Conservation (phyloP, 495 filamentous ascomycete species). For the Sordaria brevicollis region DNA sequence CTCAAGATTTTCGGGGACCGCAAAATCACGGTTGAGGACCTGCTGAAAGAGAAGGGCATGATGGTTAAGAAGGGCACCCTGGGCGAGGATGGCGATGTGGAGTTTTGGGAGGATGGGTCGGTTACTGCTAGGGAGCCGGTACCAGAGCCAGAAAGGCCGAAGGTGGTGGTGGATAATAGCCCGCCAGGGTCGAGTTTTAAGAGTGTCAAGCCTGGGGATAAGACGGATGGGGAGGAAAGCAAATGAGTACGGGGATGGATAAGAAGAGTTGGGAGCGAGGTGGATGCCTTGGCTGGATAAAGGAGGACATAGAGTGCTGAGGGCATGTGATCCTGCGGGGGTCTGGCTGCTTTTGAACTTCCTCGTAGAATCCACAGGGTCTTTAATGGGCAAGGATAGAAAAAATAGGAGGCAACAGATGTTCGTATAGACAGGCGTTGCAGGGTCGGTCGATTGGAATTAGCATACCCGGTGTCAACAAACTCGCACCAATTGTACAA, state of each 20-base stretch:
- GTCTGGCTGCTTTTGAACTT: neutral
- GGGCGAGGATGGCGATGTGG: conserved; percentile 48
- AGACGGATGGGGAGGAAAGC: neutral
- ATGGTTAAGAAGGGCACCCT: conserved; percentile 52
- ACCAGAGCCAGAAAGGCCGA: neutral
- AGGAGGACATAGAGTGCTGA: too few species aligned
- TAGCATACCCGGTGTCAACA: neutral
- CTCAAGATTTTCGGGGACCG: conserved; percentile 65
- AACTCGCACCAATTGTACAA: neutral
- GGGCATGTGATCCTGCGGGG: too few species aligned
- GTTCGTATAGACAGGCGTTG: neutral
- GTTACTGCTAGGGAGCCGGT: conserved; percentile 7
- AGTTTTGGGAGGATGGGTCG: conserved; percentile 60
- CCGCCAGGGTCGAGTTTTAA: conserved; percentile 19
- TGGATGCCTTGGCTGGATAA: neutral
- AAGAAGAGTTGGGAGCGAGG: neutral
- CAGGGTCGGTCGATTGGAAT: neutral
- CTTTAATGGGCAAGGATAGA: neutral
- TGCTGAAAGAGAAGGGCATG: conserved; percentile 55
- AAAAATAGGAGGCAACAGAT: neutral
- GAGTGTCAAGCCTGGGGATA: conserved; percentile 9
- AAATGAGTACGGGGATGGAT: neutral
- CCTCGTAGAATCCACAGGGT: too few species aligned
- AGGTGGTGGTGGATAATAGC: conserved; percentile 3
- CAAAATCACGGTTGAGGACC: conserved; percentile 57